These are phyloP conservation scores for Aspergillus quadricinctus DNA, from an alignment of 2,329 filamentous ascomycete species.

Conservation along the genomic window DNA sequence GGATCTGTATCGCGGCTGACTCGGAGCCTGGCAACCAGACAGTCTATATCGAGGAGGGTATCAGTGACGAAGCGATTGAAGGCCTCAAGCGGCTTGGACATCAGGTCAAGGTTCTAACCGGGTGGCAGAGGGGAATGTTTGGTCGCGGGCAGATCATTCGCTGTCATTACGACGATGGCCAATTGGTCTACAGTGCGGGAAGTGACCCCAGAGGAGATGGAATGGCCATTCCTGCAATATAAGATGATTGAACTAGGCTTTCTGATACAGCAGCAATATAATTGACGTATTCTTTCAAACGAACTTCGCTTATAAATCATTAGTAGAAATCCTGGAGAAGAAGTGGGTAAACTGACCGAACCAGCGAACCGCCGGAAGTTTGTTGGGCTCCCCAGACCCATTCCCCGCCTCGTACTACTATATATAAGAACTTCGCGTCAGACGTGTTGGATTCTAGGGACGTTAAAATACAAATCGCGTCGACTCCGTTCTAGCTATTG, in stretches of 20 bases:
- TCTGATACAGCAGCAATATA: not conserved
- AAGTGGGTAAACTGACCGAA: no score
- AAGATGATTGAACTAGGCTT: not conserved
- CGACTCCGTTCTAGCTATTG: not conserved
- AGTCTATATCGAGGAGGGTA: constrained; percentile 80
- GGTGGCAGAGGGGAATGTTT: constrained; percentile 64
- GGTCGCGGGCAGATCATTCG: constrained; percentile 84
- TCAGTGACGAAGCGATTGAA: constrained; percentile 62
- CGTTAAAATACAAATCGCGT: not conserved
- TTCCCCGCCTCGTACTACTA: no score
- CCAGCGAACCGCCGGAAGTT: no score
- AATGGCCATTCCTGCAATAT: constrained; percentile 50
- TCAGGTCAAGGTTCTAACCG: constrained; percentile 63
- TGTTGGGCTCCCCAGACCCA: not conserved
- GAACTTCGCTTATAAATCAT: not conserved
- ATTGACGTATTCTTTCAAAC: not conserved
- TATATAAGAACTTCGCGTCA: not conserved
- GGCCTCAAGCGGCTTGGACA: constrained; percentile 70
- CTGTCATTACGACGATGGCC: constrained; percentile 69
- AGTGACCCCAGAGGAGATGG: constrained; percentile 89
- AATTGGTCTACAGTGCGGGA: constrained; percentile 76
- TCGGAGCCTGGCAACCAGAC: constrained; percentile 59
- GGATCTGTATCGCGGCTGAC: constrained; percentile 79
- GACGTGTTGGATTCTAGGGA: not conserved
- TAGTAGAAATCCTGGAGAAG: not conserved